Base-by-base conservation (phyloP, 176 grass and related monocot genomes). In the Carex myosuroides region DNA sequence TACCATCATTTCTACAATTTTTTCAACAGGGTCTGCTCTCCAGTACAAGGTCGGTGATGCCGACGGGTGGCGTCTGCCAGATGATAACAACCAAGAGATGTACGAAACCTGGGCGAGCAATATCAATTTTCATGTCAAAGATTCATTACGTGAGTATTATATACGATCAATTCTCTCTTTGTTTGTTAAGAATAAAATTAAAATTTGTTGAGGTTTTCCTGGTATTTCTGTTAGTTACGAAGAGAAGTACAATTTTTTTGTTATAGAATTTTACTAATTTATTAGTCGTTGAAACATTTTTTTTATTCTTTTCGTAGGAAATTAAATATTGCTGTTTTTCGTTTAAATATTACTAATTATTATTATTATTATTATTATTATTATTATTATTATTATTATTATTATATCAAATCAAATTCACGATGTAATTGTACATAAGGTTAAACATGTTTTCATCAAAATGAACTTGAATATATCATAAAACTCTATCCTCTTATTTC, bases 41-140 rank as follows among this genome's bases (percentile, higher is more conserved):
- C 26, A 52, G 33, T 94, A 90, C 86, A 92, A 70, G 60, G 95
- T 94, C 5, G 95, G 95, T 13, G 92, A 91, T 16, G 12, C 84
- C 14, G 90, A 84, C 2, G 92, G 95, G 67, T 97, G 95, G 95
- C 69, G 55, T 24, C 39, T 88, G 21, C 95, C 95, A 7, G 85
- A 90, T 48, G 83, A 71, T 21, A 56, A 62, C 78, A 50, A 61
- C 60, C 79, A 68, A 53, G 89, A 86, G 59, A 64, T 41, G 63
- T 94, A 88, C 87, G 87, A 87, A 65, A 74, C 21, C n/a, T 94
- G 95, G 95, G 92, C 95, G 2, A 42, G 86, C 39, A 63, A 81
- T 58, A 83, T 92, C 79, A 57, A 87, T 35, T 94, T 97, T 75
- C 80, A 85, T 60, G 37, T 39, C 76, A 87, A 55, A 44, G 95